Conservation (phyloP, 441 rosid species). For the Theobroma grandiflorum region DNA sequence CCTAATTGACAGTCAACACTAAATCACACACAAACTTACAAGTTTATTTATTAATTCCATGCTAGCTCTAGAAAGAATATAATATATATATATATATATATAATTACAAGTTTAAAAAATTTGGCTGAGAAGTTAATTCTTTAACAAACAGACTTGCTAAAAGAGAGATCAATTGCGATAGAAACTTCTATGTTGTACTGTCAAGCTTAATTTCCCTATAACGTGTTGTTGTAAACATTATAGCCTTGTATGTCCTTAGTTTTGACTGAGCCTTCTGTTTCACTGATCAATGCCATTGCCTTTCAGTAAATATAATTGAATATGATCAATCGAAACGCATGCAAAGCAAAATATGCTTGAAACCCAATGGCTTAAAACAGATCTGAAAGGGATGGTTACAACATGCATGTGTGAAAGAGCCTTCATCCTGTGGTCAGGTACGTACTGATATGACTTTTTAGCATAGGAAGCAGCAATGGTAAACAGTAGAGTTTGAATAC, state of each 20-base stretch:
- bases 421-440: no score
- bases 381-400: not conserved
- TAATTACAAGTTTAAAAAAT: not conserved
- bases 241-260: not conserved
- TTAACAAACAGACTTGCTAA: no score
- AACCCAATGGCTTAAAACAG: not conserved
- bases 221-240: no score
- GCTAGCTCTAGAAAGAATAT: not conserved
- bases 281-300: not conserved
- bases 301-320: no score
- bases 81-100: not conserved
- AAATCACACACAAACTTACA: conserved; percentile 21
- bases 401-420: no score
- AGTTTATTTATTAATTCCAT: not conserved
- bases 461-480: no score
- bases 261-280: not conserved
- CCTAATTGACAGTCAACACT: conserved; percentile 9
- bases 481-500: not conserved
- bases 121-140: not conserved
- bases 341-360: not conserved
- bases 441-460: no score
- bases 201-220: no score
- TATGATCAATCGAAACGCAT: no score
- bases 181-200: no score
- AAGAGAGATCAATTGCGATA: no score